A percentile compares a stretch with the other conserved stretches of the same genome.
phyloP scores from a whole-genome alignment of 139 green algal genomes.

The Micractinium conductrix region DNA sequence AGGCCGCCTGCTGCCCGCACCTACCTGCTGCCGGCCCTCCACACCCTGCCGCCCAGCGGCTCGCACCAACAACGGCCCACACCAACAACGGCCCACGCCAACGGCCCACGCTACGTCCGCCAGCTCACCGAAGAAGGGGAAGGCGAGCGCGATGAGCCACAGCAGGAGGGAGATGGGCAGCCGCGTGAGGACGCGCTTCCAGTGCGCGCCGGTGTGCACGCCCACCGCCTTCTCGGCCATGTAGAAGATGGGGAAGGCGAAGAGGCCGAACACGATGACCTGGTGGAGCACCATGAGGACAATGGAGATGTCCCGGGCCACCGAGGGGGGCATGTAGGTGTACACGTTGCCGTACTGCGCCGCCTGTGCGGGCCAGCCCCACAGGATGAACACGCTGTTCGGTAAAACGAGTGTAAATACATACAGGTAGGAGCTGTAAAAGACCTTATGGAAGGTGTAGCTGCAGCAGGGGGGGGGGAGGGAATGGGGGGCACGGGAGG shows the following conservation, averaged over 20 bases:
- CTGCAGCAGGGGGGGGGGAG: no score
- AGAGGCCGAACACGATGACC: conserved; percentile 40
- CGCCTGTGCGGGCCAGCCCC: conserved; percentile 26
- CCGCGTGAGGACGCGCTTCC: conserved; percentile 22
- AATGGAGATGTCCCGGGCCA: conserved; percentile 24
- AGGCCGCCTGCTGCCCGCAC: no score
- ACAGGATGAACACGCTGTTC: conserved; percentile 39
- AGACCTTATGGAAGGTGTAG: conserved; percentile 38
- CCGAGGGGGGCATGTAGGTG: conserved; percentile 7
- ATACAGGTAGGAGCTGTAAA: conserved; percentile 24
- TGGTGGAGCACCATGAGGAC: conserved; percentile 43
- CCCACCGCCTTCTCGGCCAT: conserved; percentile 36
- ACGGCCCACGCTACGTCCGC: no score
- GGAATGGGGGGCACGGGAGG: no score
- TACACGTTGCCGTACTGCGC: conserved; percentile 37
- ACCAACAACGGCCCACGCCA: no score
- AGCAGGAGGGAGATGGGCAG: conserved; percentile 17
- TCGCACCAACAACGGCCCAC: no score
- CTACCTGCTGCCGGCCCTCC: no score
- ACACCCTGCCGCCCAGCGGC: no score
- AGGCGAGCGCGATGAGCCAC: conserved; percentile 37
- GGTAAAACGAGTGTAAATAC: conserved; percentile 38
- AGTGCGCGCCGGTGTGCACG: conserved; percentile 27
- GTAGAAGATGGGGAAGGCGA: conserved; percentile 35
- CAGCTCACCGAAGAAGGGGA: conserved; percentile 45